phyloP scores from a whole-genome alignment of 108 stramenopile species.

The Chaetoceros muelleri region DNA sequence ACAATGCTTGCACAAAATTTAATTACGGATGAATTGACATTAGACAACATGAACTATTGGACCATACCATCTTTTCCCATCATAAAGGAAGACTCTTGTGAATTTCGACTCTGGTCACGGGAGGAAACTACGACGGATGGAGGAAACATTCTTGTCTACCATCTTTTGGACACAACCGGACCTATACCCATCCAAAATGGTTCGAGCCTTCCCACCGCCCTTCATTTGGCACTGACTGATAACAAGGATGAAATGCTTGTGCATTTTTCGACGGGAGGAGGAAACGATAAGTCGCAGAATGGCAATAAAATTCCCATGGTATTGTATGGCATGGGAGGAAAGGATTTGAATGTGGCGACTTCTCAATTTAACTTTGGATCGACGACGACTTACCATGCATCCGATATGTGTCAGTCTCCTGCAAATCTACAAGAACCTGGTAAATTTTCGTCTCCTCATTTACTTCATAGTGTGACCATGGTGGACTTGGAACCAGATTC shows the following conservation, averaged over 20 bases:
- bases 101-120: slow-evolving; percentile 21
- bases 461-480: slow-evolving; percentile 40
- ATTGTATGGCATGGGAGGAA: neutral
- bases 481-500: slow-evolving; percentile 31
- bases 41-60: slow-evolving; percentile 23
- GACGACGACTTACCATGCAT: slow-evolving; percentile 41
- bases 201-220: slow-evolving; percentile 19
- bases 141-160: slow-evolving; percentile 2
- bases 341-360: neutral
- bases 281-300: slow-evolving; percentile 5
- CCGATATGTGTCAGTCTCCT: slow-evolving; percentile 57
- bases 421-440: slow-evolving; percentile 46
- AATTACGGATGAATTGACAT: neutral
- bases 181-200: slow-evolving; percentile 9
- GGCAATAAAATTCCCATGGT: neutral
- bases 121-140: neutral
- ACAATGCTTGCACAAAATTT: neutral
- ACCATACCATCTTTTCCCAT: slow-evolving; percentile 41
- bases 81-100: slow-evolving; percentile 23
- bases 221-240: slow-evolving; percentile 40
- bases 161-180: slow-evolving; percentile 4
- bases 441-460: slow-evolving; percentile 41
- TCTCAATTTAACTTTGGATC: slow-evolving; percentile 12
- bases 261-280: slow-evolving; percentile 43
- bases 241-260: slow-evolving; percentile 27